A percentile compares a stretch with the other conserved stretches of the same genome.
These are phyloP conservation scores for Kandelia obovata DNA, from an alignment of 345 rosid genomes.

Conservation along the genomic window DNA sequence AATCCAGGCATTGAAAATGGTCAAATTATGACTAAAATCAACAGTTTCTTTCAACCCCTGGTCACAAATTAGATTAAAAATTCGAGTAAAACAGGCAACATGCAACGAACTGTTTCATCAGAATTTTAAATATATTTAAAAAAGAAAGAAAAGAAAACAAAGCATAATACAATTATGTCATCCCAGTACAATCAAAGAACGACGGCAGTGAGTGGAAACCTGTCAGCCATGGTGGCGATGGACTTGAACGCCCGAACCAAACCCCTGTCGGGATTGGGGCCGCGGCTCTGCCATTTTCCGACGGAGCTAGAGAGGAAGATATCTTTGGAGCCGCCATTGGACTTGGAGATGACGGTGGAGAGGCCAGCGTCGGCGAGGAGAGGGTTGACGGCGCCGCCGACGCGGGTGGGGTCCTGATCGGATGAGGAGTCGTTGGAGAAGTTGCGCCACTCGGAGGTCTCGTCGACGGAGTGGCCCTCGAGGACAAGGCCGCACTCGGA, in stretches of 20 bases:
- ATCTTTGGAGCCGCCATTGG: constrained; percentile 32
- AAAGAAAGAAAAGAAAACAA: background rate
- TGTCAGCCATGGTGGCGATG: constrained; percentile 43
- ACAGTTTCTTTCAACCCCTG: too few species aligned
- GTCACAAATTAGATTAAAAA: too few species aligned
- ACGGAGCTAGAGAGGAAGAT: constrained; percentile 19
- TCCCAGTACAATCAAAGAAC: too few species aligned
- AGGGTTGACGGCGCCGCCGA: constrained; percentile 45
- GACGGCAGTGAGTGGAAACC: constrained; percentile 10
- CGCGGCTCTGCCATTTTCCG: constrained; percentile 39
- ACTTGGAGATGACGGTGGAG: constrained; percentile 39
- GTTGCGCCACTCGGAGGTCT: constrained; percentile 49
- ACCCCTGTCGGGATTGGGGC: constrained; percentile 34
- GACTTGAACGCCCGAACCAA: constrained; percentile 41
- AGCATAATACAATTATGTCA: too few species aligned
- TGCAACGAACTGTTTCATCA: background rate
- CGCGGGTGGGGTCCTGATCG: constrained; percentile 42
- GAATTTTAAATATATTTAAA: background rate
- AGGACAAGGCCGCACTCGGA: constrained; percentile 49
- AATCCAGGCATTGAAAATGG: too few species aligned
- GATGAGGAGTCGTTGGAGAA: constrained; percentile 34
- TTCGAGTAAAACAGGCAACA: background rate
- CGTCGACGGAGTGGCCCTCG: constrained; percentile 43
- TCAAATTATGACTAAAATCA: too few species aligned
- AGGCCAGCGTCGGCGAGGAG: constrained; percentile 40